Evolutionary conservation across 163 green algal genomes (phyloP).

Genomic region (Coccomyxa subellipsoidea): DNA sequence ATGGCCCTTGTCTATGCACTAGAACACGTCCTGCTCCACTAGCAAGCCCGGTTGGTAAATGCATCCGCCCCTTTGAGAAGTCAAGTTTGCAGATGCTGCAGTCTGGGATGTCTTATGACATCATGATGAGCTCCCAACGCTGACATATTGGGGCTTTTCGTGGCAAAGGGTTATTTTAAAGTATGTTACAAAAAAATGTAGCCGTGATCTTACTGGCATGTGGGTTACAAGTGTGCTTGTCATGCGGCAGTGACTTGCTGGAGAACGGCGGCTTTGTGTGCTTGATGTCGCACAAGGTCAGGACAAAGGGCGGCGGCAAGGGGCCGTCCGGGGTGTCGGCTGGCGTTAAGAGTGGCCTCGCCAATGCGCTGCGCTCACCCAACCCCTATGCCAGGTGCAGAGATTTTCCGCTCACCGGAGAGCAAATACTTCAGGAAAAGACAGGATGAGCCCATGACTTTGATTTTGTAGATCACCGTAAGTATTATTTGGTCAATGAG

Average conservation of each 20-base stretch:
- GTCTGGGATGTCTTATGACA: no score
- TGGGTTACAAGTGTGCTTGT: no score
- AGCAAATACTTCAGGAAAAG: neutral
- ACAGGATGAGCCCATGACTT: neutral
- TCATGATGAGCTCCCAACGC: no score
- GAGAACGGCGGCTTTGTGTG: conserved; percentile 71
- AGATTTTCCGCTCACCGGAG: neutral
- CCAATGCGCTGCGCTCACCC: conserved; percentile 1
- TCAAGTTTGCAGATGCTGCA: no score
- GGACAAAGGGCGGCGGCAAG: conserved; percentile 38
- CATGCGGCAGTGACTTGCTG: conserved; percentile 32
- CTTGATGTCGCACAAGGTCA: conserved; percentile 53
- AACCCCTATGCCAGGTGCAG: neutral
- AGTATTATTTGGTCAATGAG: no score
- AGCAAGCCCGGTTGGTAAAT: neutral
- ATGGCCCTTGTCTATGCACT: neutral
- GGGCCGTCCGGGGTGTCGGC: neutral
- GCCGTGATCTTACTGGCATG: no score
- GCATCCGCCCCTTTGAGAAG: neutral
- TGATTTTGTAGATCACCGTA: no score
- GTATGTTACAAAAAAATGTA: no score
- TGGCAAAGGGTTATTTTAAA: no score
- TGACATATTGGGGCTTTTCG: no score
- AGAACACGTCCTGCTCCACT: neutral
- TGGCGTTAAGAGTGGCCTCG: neutral